Conservation (phyloP, 164 flowering plant genomes). For the Liriodendron chinense region DNA sequence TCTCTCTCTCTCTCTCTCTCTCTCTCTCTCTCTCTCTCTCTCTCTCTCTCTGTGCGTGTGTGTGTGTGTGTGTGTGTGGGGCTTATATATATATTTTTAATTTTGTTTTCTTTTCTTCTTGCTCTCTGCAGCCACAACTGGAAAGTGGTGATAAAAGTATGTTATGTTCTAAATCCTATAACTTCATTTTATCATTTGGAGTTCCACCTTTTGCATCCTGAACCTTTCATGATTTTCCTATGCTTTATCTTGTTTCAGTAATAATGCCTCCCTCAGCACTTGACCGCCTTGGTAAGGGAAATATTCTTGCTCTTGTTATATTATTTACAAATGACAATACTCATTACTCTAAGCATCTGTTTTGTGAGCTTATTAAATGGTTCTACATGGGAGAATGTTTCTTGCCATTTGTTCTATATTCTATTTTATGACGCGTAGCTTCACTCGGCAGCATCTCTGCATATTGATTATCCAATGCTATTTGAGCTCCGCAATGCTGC, state of each 20-base stretch:
- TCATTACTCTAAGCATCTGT: neutral
- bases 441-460: conserved; percentile 50
- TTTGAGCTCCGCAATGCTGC: conserved; percentile 82
- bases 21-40: too few species aligned
- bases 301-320: neutral
- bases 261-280: conserved; percentile 85
- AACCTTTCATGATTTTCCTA: neutral
- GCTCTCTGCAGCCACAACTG: conserved; percentile 58
- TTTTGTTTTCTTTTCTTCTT: neutral
- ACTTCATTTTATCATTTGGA: neutral
- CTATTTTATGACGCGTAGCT: neutral
- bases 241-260: conserved; percentile 35
- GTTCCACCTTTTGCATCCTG: neutral
- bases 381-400: neutral
- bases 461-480: conserved; percentile 94
- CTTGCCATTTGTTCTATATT: neutral
- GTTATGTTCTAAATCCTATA: conserved; percentile 11
- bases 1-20: too few species aligned
- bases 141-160: conserved; percentile 83
- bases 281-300: conserved; percentile 58
- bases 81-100: too few species aligned
- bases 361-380: neutral
- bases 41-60: too few species aligned
- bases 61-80: too few species aligned
- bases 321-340: too few species aligned